Evolutionary conservation across 371 early-diverging fungal genomes (phyloP), one percentile per base, ranked within the genome.

Genomic region (Dichotomocladium elegans): DNA sequence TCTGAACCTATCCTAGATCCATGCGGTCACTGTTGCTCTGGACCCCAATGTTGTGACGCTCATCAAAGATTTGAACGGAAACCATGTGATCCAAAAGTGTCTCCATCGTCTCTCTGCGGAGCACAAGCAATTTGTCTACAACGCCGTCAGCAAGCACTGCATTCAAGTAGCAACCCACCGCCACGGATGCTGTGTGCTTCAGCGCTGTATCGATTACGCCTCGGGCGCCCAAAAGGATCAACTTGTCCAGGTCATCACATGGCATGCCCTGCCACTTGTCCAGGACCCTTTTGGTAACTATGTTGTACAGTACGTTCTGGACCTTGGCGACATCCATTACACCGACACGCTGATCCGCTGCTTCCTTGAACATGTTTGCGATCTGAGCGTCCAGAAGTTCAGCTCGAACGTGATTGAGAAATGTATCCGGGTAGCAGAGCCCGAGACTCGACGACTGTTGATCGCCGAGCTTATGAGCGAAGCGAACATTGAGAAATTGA

Each of bases 11-110:
- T 29, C 22, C 22, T 74, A 89, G 72, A 90, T 91, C 50, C 73
- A 82, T 9, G 68, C 85, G 4, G 78, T 93, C 3, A 82, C 85
- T 14, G 60, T 61, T 6, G 90, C 95, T 15, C 69, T 98, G 17
- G 74, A 81, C 50, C 77, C 80, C 10, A 82, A 88, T 57, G 90
- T 95, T 1, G 91, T 95, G 6, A 72, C 87, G 7, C 65, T 98
- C 46, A 92, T 98, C 57, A 91, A 94, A 61, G 96, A 96, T 64
- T 82, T 96, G 40, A 99, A 99, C 66, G 98, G 99, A 42, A 99
- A 99, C 73, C 99, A 99, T 61, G 98, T 98, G 24, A 88, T 99
- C 44, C 99, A 99, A 73, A 98, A 97, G 70, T 95, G 95, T 59
- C 81, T 99, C 34, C 87, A 88, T 63, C 74, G 81, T 26, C 64